Base-by-base conservation (phyloP, 495 filamentous ascomycete species). In the Cudoniella acicularis region DNA sequence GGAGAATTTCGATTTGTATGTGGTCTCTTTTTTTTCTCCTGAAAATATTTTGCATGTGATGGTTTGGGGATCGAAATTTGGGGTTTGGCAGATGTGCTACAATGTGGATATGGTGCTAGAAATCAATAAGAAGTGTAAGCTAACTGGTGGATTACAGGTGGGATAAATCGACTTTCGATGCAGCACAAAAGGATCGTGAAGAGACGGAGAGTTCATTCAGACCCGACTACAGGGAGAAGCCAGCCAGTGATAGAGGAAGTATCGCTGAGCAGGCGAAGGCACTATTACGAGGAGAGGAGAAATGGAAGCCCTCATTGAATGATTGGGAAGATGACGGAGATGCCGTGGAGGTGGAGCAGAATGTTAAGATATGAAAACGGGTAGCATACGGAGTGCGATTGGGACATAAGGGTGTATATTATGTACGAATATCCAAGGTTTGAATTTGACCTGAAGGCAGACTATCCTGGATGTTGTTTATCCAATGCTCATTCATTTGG, bases 401-500 rank as follows among this genome's bases (percentile, higher is more conserved):
- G 2, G 10, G 41, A 6, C 11, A 13, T n/a, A 30, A 11, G 20
- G 48, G 20, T 59, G 57, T 59, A 59, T 52, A 52, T 24, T 59
- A 59, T 47, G 49, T 47, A 47, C 24, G 41, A 52, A 45, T 59
- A 49, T 40, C 30, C 17, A 46, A 11, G n/a, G 24, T 49, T 47
- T 11, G 36, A 20, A 54, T 54, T 26, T 20, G 49, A 25, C 10
- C 23, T 30, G 11, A 25, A 26, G 16, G 27, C 4, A 13, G 23
- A 3, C 17, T 46, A 20, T 49, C 9, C 17, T 30, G 11, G 43
- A 17, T n/a, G 9, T 50, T 9, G 25, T 70, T 66, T 49, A 65
- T 66, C 92, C 93, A 96, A 67, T 83, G 81, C 23, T 86, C 79
- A 18, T 77, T 71, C 56, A 78, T 80, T 68, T 95, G 92, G 65